Evolutionary conservation across 805 yeast genomes (phyloP).

Genomic region (Candida coquimbonensis): DNA sequence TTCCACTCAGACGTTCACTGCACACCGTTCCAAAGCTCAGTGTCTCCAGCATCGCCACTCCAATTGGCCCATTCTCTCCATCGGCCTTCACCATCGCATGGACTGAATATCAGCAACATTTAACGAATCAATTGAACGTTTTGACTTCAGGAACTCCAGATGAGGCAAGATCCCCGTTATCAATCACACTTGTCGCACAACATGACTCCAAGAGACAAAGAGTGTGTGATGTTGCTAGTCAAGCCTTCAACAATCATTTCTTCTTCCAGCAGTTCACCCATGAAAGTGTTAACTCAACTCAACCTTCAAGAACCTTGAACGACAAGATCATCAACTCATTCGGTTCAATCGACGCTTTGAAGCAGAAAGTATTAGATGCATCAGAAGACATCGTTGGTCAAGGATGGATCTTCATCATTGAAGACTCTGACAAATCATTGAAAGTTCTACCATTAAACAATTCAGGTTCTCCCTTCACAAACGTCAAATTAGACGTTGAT

Average conservation of each 20-base stretch:
- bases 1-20: slow-evolving; percentile 24
- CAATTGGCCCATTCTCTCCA: slow-evolving; percentile 51
- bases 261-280: slow-evolving; percentile 58
- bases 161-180: slow-evolving; percentile 71
- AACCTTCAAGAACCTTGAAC: slow-evolving; percentile 31
- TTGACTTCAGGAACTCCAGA: slow-evolving; percentile 72
- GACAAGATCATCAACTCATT: slow-evolving; percentile 30
- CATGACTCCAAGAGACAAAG: slow-evolving; percentile 58
- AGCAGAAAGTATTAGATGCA: slow-evolving; percentile 8
- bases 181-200: slow-evolving; percentile 60
- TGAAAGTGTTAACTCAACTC: slow-evolving; percentile 13
- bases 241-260: slow-evolving; percentile 86
- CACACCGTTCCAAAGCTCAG: slow-evolving; percentile 59
- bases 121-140: slow-evolving; percentile 52
- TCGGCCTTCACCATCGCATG: slow-evolving; percentile 70
- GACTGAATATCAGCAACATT: slow-evolving; percentile 68
- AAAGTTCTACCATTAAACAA: slow-evolving; percentile 52
- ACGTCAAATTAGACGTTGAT: slow-evolving; percentile 66
- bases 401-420: slow-evolving; percentile 77
- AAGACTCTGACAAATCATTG: slow-evolving; percentile 52
- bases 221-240: slow-evolving; percentile 84
- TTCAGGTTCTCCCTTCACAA: slow-evolving; percentile 73
- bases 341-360: slow-evolving; percentile 25
- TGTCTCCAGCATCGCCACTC: slow-evolving; percentile 13
- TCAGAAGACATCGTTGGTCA: slow-evolving; percentile 34